Base-by-base conservation (phyloP, 768 basidiomycete species). In the Dioszegia hungarica region DNA sequence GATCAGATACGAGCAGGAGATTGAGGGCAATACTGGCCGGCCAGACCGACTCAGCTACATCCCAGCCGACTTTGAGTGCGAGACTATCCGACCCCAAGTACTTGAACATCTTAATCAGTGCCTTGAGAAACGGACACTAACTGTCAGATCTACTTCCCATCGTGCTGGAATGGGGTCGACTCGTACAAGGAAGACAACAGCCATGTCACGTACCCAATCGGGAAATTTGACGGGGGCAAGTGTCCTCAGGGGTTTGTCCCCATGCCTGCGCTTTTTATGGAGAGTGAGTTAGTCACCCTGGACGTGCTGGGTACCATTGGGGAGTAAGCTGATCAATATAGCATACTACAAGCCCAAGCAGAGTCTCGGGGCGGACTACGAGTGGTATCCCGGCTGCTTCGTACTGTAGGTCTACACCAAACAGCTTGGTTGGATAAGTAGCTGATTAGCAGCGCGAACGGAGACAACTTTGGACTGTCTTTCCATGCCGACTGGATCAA, bases 361-460 rank as follows among this genome's bases (percentile, higher is more conserved):
- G 5, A 54, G 37, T 14, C 53, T 67, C 14, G 64, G 61, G 25
- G 49, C 54, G 38, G 62, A 62, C 2, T 67, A 63, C 29, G 62
- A 67, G 38, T 67, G 66, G 66, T 67, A 67, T 41, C 66, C 66
- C 9, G 66, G 66, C 19, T 67, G 66, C 39, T 54, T 67, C 20
- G 59, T 67, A 5, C 36, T 67, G 59, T 66, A 25, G 49, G 63
- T 50, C 41, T 2, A 14, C 6, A n/a, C 6, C 24, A 9, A 25
- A 2, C 15, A 19, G 5, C 8, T 6, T 11, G 37, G 22, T 12
- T 15, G 2, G 15, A 33, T 19, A 2, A 22, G n/a, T n/a, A n/a
- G n/a, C 6, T 54, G 37, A 34, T 17, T 25, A 1, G 15, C 39
- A 65, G 63, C 24, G 56, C 66, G 12, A 67, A 61, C 33, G 66